Evolutionary conservation across 495 filamentous ascomycete species (phyloP).

Genomic region (Rhypophila decipiens): DNA sequence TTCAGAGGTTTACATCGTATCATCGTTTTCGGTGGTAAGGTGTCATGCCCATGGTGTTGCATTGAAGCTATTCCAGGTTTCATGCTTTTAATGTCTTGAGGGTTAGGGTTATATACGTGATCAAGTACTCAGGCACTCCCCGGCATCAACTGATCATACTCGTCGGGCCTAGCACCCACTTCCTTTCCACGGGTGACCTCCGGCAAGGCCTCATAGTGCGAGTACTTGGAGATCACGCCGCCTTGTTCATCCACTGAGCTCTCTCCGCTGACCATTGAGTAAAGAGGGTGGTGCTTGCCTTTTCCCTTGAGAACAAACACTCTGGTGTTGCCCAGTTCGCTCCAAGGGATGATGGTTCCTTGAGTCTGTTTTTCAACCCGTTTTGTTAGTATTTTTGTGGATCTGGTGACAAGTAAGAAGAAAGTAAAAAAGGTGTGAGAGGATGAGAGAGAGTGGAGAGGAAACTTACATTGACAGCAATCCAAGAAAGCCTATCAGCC

Average conservation of each 20-base stretch:
- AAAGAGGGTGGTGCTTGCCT: neutral
- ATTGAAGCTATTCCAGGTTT: too few species aligned
- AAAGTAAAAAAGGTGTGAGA: too few species aligned
- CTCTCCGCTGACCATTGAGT: too few species aligned
- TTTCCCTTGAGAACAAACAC: conserved; percentile 4
- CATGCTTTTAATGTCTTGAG: too few species aligned
- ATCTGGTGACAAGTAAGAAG: neutral
- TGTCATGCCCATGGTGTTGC: too few species aligned
- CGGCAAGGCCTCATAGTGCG: neutral
- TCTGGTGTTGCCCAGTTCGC: neutral
- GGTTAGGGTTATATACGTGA: too few species aligned
- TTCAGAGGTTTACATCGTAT: too few species aligned
- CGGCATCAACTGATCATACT: too few species aligned
- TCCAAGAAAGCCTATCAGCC: neutral
- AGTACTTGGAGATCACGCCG: neutral
- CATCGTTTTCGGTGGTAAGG: too few species aligned
- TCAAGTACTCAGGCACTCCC: too few species aligned
- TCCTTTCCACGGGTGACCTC: neutral
- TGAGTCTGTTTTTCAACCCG: neutral
- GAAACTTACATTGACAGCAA: neutral
- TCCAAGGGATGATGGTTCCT: conserved; percentile 1
- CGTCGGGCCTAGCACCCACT: neutral
- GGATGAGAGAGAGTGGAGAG: neutral
- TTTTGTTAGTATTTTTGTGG: neutral
- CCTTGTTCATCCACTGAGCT: too few species aligned